These are phyloP conservation scores for Stachybotrys elegans DNA, from an alignment of 2,329 filamentous ascomycete genomes.

Conservation along the genomic window DNA sequence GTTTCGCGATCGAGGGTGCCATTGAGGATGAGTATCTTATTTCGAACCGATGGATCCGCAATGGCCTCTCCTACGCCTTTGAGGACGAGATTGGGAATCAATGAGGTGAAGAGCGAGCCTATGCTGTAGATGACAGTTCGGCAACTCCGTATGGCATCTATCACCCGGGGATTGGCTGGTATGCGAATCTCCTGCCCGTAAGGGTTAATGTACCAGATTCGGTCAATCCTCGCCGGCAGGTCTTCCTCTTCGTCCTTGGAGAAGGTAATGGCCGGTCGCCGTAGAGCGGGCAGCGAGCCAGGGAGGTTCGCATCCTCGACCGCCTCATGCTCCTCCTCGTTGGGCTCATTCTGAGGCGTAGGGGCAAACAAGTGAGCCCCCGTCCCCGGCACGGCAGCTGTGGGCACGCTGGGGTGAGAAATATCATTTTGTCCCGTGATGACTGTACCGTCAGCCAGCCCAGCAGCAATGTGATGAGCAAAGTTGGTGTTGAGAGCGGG, in stretches of 20 bases:
- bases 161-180: constrained; percentile 73
- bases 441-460: constrained; percentile 66
- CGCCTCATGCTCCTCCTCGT: constrained; percentile 52
- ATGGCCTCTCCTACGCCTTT: constrained; percentile 63
- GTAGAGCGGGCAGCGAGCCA: constrained; percentile 72
- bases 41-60: constrained; percentile 37
- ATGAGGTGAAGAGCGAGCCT: constrained; percentile 86
- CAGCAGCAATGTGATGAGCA: constrained; percentile 87
- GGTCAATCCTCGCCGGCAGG: constrained; percentile 68
- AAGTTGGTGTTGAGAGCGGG: constrained; percentile 95
- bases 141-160: constrained; percentile 60
- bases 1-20: constrained; percentile 83
- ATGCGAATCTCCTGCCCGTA: constrained; percentile 95
- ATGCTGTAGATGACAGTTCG: constrained; percentile 83
- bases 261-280: constrained; percentile 77
- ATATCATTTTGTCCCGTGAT: constrained; percentile 94
- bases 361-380: constrained; percentile 23
- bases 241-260: constrained; percentile 73
- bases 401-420: constrained; percentile 71
- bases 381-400: constrained; percentile 30
- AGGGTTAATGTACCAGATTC: constrained; percentile 96
- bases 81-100: constrained; percentile 78
- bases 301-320: constrained; percentile 79
- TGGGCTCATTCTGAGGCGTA: constrained; percentile 30
- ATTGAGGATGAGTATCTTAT: constrained; percentile 83